Evolutionary conservation across 2,329 filamentous ascomycete genomes (phyloP), one percentile per base, ranked within the genome.

Genomic region (Scleromitrula shiraiana): DNA sequence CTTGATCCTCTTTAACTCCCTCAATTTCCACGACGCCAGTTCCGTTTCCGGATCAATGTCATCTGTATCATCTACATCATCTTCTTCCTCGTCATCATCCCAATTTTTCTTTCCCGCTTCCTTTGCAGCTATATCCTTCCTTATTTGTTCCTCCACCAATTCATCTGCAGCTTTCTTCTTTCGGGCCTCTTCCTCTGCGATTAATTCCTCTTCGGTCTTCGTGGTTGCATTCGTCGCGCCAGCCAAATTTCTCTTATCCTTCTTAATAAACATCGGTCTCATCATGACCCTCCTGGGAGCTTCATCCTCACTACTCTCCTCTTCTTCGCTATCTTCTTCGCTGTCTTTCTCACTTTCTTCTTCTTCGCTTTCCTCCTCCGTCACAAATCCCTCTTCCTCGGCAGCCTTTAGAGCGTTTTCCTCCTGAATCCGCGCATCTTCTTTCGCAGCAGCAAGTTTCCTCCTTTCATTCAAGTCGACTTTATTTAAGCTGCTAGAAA

Each of bases 21-120:
- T 83, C 41, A 98, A 75, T 64, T 91, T 93, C 91, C 93, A 98
- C 0, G 90, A 89, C 6, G 89, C 89, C 53, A 84, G 79, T 66
- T 98, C 93, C 7, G 88, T 89, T 53, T 85, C 89, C 0, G 88
- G 86, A 64, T 97, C 89, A 3, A 90, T 60, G 29, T 81, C 88
- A 64, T 98, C 93, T 2, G 83, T 87, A 60, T 95, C 93, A 66
- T 97, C 88, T 17, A 97, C 83, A 40, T 87, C 85, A 27, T 82
- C 80, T 22, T 79, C 80, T 19, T 77, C 76, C 5, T 82, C 78
- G n/a, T 81, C 77, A 46, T 73, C 73, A 41, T 95, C 90, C 89
- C 90, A 96, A 60, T 88, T 82, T 63, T 87, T 88, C 67, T 88
- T 89, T 10, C 82, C 83, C 0, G 81, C 80, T 1, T 82, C 82